Conservation (phyloP, 2,329 filamentous ascomycete species). For the Aureobasidium sp. region DNA sequence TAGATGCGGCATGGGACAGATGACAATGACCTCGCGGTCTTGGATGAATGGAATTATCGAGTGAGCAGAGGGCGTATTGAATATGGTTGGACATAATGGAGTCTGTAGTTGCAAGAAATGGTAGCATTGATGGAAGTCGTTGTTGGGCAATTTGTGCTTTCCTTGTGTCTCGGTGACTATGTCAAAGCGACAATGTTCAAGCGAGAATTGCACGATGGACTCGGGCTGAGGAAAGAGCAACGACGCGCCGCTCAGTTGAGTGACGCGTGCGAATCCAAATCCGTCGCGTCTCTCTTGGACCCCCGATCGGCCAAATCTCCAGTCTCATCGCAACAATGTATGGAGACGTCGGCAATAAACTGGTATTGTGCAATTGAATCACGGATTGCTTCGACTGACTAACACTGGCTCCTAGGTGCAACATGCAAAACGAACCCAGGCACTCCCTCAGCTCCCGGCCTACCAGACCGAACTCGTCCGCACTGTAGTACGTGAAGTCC, state of each 20-base stretch:
- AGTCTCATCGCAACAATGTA: constrained; percentile 55
- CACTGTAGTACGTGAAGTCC: constrained; percentile 79
- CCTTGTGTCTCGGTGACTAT: not conserved
- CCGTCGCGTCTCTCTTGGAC: constrained; percentile 7
- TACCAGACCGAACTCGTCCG: constrained; percentile 92
- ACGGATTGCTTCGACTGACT: constrained; percentile 14
- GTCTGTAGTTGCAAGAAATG: not conserved
- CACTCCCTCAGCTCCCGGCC: constrained; percentile 74
- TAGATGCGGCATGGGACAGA: not conserved
- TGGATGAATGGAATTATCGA: not conserved
- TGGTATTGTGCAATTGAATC: constrained; percentile 46
- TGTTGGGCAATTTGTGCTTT: not conserved
- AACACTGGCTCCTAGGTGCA: constrained; percentile 56
- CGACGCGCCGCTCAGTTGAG: not conserved
- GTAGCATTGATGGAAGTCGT: not conserved
- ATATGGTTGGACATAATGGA: not conserved
- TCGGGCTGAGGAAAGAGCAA: not conserved
- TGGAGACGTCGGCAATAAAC: constrained; percentile 77
- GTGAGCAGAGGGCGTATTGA: not conserved
- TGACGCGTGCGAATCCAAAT: not conserved
- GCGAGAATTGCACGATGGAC: not conserved
- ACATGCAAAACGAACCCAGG: constrained; percentile 91
- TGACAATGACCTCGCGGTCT: not conserved
- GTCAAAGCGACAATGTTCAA: not conserved
- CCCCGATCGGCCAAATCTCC: not conserved